Evolutionary conservation across 306 rosid genomes (phyloP), one percentile per base, ranked within the genome.

Genomic region (Rosa rugosa): DNA sequence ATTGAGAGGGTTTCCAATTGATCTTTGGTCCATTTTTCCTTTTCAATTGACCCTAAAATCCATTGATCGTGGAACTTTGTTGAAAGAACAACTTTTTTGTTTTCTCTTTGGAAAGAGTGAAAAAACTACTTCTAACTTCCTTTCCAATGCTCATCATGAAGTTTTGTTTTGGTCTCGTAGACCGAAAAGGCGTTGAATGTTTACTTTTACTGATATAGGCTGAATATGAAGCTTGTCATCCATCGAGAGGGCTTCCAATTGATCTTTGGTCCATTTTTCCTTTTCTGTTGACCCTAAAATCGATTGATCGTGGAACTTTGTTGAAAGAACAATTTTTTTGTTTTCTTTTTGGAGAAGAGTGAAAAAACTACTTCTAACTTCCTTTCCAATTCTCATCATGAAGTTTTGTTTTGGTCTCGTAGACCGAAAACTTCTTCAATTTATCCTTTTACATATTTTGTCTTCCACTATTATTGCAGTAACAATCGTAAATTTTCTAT

Each of bases 401-500:
- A 73, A 53, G n/a, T 34, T 5, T 38, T 49, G 20, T 60, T 51
- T 73, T 56, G 40, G 8, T 73, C n/a, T 49, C 36, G n/a, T 31
- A 11, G 64, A 31, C 36, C 20, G 5, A 11, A 53, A 46, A 36
- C 6, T 53, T 22, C 45, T 18, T 49, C 27, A 8, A 22, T 36
- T 36, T 45, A 51, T 51, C 17, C 16, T 51, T 51, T 53, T 42
- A 18, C 54, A 23, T 23, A 27, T 42, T 41, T n/a, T 9, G 40
- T 8, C 23, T 38, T 20, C 1, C 68, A 41, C n/a, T 23, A 57
- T 42, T 45, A 11, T 17, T 40, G 9, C 23, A 40, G 77, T 54
- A 73, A 1, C 23, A n/a, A n/a, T 12, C 51, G 36, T 56, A 73
- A 36, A 73, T 57, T 11, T n/a, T 6, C 38, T 80, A 74, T 87